Base-by-base conservation (phyloP, 306 rosid genomes). In the Echinosophora koreensis region DNA sequence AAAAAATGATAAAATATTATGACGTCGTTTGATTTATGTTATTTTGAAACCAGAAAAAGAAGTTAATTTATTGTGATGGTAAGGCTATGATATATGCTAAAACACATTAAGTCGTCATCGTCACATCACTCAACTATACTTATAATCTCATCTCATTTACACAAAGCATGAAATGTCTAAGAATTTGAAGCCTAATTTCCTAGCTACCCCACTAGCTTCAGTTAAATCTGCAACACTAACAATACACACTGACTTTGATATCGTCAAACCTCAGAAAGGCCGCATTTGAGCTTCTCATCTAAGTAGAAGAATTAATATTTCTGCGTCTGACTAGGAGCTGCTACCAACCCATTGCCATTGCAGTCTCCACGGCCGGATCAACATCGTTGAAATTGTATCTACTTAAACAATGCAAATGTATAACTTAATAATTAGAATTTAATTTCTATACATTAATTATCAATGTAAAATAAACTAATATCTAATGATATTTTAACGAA, bases 321-420 rank as follows among this genome's bases (percentile, higher is more conserved):
- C n/a, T n/a, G n/a, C n/a, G n/a, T n/a, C n/a, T n/a, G n/a, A n/a
- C n/a, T n/a, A n/a, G n/a, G n/a, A n/a, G n/a, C n/a, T 44, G 41
- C 7, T 22, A 47, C 60, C 59, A 47, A 69, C 60, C 69, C 69
- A 64, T 22, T 64, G n/a, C 39, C 64, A 59, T 1, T 59, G n/a
- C 38, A n/a, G 8, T 16, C 60, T 38, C 50, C 5, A 2, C 41
- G 13, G n/a, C n/a, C n/a, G n/a, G n/a, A n/a, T n/a, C n/a, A n/a
- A n/a, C n/a, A n/a, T n/a, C n/a, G n/a, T n/a, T n/a, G n/a, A n/a
- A n/a, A n/a, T n/a, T n/a, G n/a, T n/a, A n/a, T n/a, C n/a, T n/a
- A n/a, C n/a, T n/a, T n/a, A n/a, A n/a, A n/a, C n/a, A n/a, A n/a
- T n/a, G 30, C 30, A 28, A 28, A 28, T 28, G 30, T 28, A 28